Evolutionary conservation across 2,329 filamentous ascomycete genomes (phyloP), one percentile per base, ranked within the genome.

Genomic region (Cytospora schulzeri): DNA sequence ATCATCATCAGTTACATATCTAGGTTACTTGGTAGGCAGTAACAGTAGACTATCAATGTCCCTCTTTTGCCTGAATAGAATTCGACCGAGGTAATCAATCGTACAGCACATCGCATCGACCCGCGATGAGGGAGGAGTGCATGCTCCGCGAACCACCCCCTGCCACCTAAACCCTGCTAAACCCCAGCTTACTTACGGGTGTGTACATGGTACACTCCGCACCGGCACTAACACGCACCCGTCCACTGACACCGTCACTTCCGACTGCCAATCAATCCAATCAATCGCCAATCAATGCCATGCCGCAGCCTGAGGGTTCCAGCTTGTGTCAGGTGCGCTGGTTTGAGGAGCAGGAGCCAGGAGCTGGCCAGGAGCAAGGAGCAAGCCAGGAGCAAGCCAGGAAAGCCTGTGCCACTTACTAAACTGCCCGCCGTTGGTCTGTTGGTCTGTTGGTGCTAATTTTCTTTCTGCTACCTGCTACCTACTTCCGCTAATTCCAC

Each of bases 251-350:
- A 31, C 60, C 60, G 41, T 56, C 60, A 62, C 60, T 53, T 38
- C 38, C 50, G 52, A 54, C 60, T 57, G 28, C 52, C 52, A 62
- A 62, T 55, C 52, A 56, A 28, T 31, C 29, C 38, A 55, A 56
- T 31, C 51, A 55, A 15, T 41, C 52, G 28, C 59, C 15, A 26
- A 29, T 33, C 50, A 51, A 26, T 41, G 26, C 35, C 24, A n/a
- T 35, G 50, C 52, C 45, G 45, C n/a, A 48, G 45, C 45, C 45
- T 48, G n/a, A 41, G 45, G 45, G n/a, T 48, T 24, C 45, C 60
- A 56, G 53, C 41, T 29, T 56, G 60, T 62, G 60, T 62, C 60
- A 62, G 60, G 60, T 56, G 60, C 50, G 41, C 52, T 48, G 38
- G 50, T 48, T n/a, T n/a, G n/a, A n/a, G n/a, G n/a, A n/a, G n/a